Evolutionary conservation across 805 yeast genomes (phyloP), one percentile per base, ranked within the genome.

Genomic region (Starmera amethionina): DNA sequence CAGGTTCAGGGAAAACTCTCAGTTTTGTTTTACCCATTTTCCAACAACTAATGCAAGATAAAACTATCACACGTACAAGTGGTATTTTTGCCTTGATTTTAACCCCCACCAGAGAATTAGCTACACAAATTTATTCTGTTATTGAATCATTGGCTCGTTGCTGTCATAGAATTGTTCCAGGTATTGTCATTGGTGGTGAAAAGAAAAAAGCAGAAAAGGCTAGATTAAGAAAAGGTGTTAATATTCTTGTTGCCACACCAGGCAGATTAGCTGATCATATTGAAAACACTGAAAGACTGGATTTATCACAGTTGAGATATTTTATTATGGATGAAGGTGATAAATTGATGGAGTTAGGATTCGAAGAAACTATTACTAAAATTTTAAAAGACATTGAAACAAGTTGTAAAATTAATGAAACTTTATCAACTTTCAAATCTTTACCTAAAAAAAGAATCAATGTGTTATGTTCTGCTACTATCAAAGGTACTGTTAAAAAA

Each of bases 161-260:
- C 55, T 82, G 90, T 56, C 95, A 85, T 55, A 77, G 83, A 60
- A 73, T 93, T 34, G 98, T 94, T 5, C 97, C 98, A 1, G 96
- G 97, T 32, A 76, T 89, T 33, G 95, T 93, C 22, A 88, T 88
- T 63, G 99, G 99, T 55, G 99, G 99, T 45, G 99, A 93, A 58
- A 89, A 90, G 73, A 90, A 90, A 60, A 94, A 93, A 56, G 75
- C 95, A 2, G 99, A 93, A 60, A 93, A 93, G 70, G 97, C 97
- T 2, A 68, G 99, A 52, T 63, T 93, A 30, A 74, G 99, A 56
- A 90, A 90, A 59, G 99, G 99, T 48, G 95, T 89, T 30, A 93
- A 93, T 59, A 79, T 93, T 30, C 70, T 93, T n/a, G 94, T 93
- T 34, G 97, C 95, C 11, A 93, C 99, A 0, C 99, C 99, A 2